Evolutionary conservation across 139 green algal genomes (phyloP).

Genomic region (Pseudopediastrum boryanum): DNA sequence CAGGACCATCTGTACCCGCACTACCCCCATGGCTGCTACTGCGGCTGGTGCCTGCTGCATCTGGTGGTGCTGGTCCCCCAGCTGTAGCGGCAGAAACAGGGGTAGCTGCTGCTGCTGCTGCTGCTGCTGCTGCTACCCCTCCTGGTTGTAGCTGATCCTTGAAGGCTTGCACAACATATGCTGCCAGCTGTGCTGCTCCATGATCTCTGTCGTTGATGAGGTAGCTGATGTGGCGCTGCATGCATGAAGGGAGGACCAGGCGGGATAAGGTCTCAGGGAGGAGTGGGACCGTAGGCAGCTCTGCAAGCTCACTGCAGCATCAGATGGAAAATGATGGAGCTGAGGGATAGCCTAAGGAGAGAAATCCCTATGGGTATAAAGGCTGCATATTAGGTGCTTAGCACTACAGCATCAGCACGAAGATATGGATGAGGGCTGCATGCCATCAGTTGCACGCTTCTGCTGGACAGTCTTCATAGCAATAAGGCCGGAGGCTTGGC

Average conservation of each 20-base stretch:
- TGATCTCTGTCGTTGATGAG: constrained; percentile 40
- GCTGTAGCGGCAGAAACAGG: no score
- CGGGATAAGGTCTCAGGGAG: constrained; percentile 38
- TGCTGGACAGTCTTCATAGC: no score
- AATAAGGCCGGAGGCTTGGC: no score
- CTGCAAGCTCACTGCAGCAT: constrained; percentile 6
- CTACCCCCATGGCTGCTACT: no score
- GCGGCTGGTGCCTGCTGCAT: neutral
- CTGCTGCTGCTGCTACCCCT: neutral
- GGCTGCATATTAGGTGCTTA: no score
- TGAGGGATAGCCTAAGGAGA: neutral
- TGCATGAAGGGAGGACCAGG: constrained; percentile 36
- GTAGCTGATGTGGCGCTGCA: constrained; percentile 20
- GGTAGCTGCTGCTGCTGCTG: neutral
- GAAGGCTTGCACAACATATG: neutral
- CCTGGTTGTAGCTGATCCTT: neutral
- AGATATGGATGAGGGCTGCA: no score
- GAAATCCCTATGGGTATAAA: no score
- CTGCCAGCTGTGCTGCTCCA: constrained; percentile 49
- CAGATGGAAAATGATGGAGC: neutral
- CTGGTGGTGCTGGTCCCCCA: constrained; percentile 3
- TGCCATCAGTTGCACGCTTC: no score
- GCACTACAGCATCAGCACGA: no score
- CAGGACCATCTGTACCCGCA: no score
- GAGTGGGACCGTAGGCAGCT: constrained; percentile 30